Percentiles rank a stretch among this genome's conserved stretches.
These are phyloP conservation scores for Lycium ferocissimum DNA, from an alignment of 257 asterid genomes.

Conservation along the genomic window DNA sequence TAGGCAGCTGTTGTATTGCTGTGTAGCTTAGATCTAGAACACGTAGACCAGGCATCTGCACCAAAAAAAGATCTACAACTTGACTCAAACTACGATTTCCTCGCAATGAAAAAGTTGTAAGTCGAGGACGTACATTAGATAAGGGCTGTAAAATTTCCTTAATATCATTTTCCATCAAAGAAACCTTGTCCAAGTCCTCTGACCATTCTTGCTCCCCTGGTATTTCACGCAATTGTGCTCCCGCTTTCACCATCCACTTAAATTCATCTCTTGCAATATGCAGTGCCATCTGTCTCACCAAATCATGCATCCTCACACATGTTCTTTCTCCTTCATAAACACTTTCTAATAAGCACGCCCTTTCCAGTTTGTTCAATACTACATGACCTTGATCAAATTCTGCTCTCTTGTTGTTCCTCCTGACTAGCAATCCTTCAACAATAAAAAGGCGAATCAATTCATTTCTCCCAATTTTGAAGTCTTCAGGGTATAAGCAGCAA, in stretches of 20 bases:
- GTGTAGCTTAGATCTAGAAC: neutral
- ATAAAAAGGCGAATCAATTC: constrained; percentile 32
- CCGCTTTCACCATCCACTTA: constrained; percentile 27
- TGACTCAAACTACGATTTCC: neutral
- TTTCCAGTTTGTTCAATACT: constrained; percentile 33
- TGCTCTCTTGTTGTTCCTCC: neutral
- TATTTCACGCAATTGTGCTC: neutral
- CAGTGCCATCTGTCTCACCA: constrained; percentile 28
- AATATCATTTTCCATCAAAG: neutral
- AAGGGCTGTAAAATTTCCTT: neutral
- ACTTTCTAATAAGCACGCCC: constrained; percentile 31
- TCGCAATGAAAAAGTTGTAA: constrained; percentile 25
- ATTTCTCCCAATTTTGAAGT: neutral
- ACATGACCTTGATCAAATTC: constrained; percentile 35
- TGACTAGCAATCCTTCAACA: constrained; percentile 32
- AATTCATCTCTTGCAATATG: neutral
- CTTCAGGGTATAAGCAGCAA: constrained; percentile 42
- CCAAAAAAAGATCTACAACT: constrained; percentile 18
- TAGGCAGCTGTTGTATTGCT: neutral
- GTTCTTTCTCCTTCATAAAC: neutral
- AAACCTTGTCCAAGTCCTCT: constrained; percentile 22
- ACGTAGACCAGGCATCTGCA: neutral
- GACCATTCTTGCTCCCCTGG: neutral
- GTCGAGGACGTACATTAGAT: neutral
- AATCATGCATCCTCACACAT: constrained; percentile 28